Evolutionary conservation across 2,329 filamentous ascomycete species (phyloP).

Genomic region (Penicillium palitans): DNA sequence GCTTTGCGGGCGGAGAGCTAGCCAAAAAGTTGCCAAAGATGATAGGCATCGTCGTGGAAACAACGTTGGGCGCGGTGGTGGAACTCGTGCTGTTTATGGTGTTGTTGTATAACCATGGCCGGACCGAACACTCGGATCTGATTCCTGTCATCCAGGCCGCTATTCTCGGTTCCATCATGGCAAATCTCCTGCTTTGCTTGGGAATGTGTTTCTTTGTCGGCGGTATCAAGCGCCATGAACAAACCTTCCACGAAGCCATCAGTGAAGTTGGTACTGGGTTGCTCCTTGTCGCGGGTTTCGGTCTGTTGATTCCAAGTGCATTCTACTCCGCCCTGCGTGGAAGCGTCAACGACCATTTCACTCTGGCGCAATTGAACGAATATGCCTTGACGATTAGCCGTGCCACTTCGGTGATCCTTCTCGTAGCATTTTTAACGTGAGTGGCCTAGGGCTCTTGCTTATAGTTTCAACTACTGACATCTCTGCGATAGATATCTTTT

Average conservation of each 20-base stretch:
- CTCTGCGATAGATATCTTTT: constrained; percentile 51
- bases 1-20: constrained; percentile 71
- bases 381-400: constrained; percentile 68
- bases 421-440: constrained; percentile 67
- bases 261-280: constrained; percentile 77
- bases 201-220: constrained; percentile 79
- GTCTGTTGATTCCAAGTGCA: constrained; percentile 46
- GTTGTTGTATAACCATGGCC: constrained; percentile 58
- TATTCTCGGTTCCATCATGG: constrained; percentile 78
- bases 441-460: constrained; percentile 8
- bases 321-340: constrained; percentile 48
- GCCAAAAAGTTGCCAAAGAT: constrained; percentile 75
- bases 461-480: constrained; percentile 7
- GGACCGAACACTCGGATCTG: constrained; percentile 37
- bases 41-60: constrained; percentile 52
- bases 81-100: constrained; percentile 84
- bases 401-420: constrained; percentile 67
- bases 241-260: constrained; percentile 71
- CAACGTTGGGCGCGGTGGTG: constrained; percentile 68
- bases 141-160: constrained; percentile 77
- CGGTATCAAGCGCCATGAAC: constrained; percentile 65
- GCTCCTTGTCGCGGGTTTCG: constrained; percentile 71
- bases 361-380: constrained; percentile 45
- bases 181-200: constrained; percentile 77
- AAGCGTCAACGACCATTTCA: constrained; percentile 41